Percentiles rank a stretch among this genome's conserved stretches.
These are phyloP conservation scores for Chytriomyces sp. DNA, from an alignment of 192 early-diverging fungal genomes.

Conservation along the genomic window DNA sequence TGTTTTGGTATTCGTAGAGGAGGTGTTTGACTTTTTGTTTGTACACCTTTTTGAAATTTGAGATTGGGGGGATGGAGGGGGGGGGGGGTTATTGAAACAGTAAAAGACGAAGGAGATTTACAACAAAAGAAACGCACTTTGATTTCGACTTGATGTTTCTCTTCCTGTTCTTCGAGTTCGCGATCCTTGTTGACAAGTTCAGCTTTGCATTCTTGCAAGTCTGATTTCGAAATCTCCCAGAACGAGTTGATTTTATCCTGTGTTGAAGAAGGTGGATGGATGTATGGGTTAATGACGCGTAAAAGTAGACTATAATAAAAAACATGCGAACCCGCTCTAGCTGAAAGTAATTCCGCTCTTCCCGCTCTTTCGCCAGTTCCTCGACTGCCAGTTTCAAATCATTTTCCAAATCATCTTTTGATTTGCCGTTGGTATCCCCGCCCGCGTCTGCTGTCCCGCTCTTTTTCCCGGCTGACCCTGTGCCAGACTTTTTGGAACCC, in stretches of 20 bases:
- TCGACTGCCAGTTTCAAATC: slow-evolving; percentile 59
- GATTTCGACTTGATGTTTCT: slow-evolving; percentile 71
- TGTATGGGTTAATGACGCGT: not conserved
- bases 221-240: slow-evolving; percentile 67
- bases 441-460: slow-evolving; percentile 4
- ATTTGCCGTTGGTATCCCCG: slow-evolving; percentile 39
- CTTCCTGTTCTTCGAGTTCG: slow-evolving; percentile 67
- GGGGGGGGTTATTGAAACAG: not conserved
- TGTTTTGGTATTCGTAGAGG: slow-evolving; percentile 74
- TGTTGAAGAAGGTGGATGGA: not conserved
- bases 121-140: slow-evolving; percentile 46
- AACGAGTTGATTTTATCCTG: slow-evolving; percentile 66
- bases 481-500: slow-evolving; percentile 28
- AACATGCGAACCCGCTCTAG: slow-evolving; percentile 54
- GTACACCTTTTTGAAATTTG: slow-evolving; percentile 55
- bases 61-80: not conserved
- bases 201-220: slow-evolving; percentile 53
- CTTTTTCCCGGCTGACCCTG: slow-evolving; percentile 24
- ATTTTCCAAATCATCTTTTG: slow-evolving; percentile 48
- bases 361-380: slow-evolving; percentile 56
- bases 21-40: slow-evolving; percentile 76
- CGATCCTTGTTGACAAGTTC: slow-evolving; percentile 66
- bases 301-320: not conserved
- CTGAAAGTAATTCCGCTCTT: slow-evolving; percentile 69
- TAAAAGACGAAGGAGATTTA: slow-evolving; percentile 1